Evolutionary conservation across 2,329 filamentous ascomycete genomes (phyloP).

Genomic region (Apiospora phragmitis): DNA sequence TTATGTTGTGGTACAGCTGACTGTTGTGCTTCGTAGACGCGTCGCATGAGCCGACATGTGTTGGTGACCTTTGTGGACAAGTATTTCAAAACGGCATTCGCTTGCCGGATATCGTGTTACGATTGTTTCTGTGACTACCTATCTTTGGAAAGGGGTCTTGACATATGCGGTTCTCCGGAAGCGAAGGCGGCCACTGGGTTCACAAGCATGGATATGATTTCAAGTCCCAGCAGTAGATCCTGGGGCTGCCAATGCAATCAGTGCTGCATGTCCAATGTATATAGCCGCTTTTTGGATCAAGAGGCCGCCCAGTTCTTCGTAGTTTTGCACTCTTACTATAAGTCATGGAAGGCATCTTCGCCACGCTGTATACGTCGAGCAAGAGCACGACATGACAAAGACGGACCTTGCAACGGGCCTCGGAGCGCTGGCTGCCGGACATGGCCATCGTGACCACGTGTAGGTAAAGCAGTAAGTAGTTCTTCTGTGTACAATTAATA

Average conservation of each 20-base stretch:
- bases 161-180: background rate
- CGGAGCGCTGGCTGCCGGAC: background rate
- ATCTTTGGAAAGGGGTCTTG: background rate
- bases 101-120: background rate
- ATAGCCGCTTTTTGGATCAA: background rate
- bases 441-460: background rate
- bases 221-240: background rate
- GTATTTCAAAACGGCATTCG: background rate
- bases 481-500: too few species aligned
- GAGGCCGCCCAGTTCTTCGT: background rate
- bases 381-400: background rate
- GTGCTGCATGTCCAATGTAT: background rate
- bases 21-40: background rate
- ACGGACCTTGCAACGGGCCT: background rate
- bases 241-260: background rate
- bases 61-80: background rate
- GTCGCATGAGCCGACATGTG: conserved; percentile 10
- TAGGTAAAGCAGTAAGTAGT: background rate
- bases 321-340: background rate
- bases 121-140: background rate
- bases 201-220: background rate
- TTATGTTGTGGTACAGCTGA: background rate
- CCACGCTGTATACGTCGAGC: background rate
- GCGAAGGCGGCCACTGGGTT: background rate
- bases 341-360: background rate